These are phyloP conservation scores for Trichopus zeylanicus DNA, from an alignment of 116 monocot genomes.

Conservation along the genomic window DNA sequence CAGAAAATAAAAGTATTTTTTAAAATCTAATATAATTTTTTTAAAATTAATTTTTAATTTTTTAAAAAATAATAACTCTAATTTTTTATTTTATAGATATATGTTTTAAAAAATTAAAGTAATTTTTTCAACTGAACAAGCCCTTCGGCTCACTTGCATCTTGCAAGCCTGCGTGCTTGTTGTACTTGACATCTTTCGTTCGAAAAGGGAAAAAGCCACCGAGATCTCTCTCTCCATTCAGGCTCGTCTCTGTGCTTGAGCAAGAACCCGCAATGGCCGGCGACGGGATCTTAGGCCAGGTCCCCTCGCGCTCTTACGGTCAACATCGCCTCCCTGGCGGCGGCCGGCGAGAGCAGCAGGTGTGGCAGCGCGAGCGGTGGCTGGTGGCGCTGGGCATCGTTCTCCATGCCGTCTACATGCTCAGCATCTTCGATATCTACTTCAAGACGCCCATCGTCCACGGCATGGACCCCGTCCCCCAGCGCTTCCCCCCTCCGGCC, in stretches of 20 bases:
- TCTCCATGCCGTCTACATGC: constrained; percentile 90
- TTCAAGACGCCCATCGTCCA: constrained; percentile 93
- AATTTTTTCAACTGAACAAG: no score
- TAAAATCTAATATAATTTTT: no score
- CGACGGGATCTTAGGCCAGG: constrained; percentile 1
- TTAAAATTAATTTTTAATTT: no score
- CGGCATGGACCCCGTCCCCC: constrained; percentile 74
- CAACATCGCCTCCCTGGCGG: neutral
- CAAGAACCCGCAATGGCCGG: neutral
- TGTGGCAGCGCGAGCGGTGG: constrained; percentile 58
- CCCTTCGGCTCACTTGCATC: no score
- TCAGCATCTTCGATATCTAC: constrained; percentile 98
- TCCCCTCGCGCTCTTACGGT: neutral
- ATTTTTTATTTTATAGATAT: no score
- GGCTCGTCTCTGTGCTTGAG: neutral
- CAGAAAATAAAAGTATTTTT: no score
- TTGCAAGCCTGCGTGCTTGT: no score
- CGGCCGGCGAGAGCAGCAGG: constrained; percentile 7
- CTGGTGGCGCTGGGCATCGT: constrained; percentile 65
- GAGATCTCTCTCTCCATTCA: neutral
- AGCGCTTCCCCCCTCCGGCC: constrained; percentile 67
- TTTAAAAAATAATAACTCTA: no score
- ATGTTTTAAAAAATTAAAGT: no score
- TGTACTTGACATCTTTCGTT: no score
- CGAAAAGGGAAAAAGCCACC: no score